Base-by-base conservation (phyloP, 768 basidiomycete species). In the Tricholoma furcatifolium region DNA sequence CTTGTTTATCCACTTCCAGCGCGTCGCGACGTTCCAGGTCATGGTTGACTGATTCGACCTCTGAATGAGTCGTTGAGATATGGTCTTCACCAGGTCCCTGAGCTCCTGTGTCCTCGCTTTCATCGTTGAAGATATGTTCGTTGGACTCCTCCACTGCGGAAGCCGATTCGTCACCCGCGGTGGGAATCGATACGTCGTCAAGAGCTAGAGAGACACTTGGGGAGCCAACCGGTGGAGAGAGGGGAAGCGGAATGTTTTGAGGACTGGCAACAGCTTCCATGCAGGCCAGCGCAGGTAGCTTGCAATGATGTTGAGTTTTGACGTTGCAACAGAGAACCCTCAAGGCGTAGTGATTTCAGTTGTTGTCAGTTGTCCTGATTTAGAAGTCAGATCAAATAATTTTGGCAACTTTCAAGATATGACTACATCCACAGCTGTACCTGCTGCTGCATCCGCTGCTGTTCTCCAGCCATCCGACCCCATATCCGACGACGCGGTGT, bases 391-490 rank as follows among this genome's bases (percentile, higher is more conserved):
- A 45, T 52, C 30, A 44, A 44, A 47, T 34, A 43, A 50, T 32
- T 47, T 51, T 54, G 36, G 41, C 23, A 24, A 21, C 31, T 21
- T 43, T 11, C 40, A 47, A 34, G 50, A 4, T 21, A 60, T 60
- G 56, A 48, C 27, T 27, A 27, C 27, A 27, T 56, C 57, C 31
- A 48, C 47, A 15, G 49, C 62, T 15, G 58, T 87, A 23, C 91
- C 91, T 6, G 52, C 67, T 24, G 76, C 59, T 32, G 88, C 86
- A 17, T 82, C 91, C 50, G 82, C 85, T 10, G 89, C 90, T n/a
- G 80, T 95, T 18, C 71, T 95, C 30, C 81, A 84, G 62, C 82
- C 78, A 39, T 93, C 91, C 5, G 87, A 83, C 23, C 84, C 89
- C 12, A 67, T 94, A 24, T 78, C 87, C 4, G 73, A 77, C 15